These are phyloP conservation scores for Colletotrichum viniferum DNA, from an alignment of 2,329 filamentous ascomycete species.

Conservation along the genomic window DNA sequence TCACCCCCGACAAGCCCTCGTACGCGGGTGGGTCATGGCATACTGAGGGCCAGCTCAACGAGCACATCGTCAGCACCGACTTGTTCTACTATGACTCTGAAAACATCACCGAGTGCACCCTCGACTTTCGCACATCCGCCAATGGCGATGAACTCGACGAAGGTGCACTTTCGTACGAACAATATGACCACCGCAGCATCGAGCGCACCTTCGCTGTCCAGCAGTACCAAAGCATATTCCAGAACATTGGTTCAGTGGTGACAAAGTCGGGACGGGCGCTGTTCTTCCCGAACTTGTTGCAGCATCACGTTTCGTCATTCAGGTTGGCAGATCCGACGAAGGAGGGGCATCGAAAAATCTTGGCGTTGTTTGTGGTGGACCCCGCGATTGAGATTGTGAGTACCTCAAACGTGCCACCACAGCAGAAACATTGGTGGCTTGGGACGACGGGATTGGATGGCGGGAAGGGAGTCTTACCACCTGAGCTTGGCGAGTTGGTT, in stretches of 20 bases:
- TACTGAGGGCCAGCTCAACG: constrained; percentile 60
- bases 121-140: constrained; percentile 53
- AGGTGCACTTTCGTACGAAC: constrained; percentile 31
- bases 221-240: constrained; percentile 25
- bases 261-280: constrained; percentile 53
- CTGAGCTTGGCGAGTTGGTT: constrained; percentile 24
- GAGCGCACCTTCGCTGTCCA: constrained; percentile 37
- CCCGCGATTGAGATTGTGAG: constrained; percentile 49
- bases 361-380: constrained; percentile 66
- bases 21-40: constrained; percentile 61
- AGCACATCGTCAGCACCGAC: constrained; percentile 66
- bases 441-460: constrained; percentile 8
- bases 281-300: constrained; percentile 59
- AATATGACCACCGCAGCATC: constrained; percentile 37
- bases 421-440: constrained; percentile 42
- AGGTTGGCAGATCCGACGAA: constrained; percentile 51
- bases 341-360: constrained; percentile 61
- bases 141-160: constrained; percentile 27
- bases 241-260: constrained; percentile 51
- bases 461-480: constrained; percentile 5
- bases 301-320: constrained; percentile 58
- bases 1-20: constrained; percentile 59
- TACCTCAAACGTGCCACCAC: constrained; percentile 47
- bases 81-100: constrained; percentile 65
- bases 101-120: constrained; percentile 58